phyloP scores from a whole-genome alignment of 2,329 filamentous ascomycete genomes.

The Fusarium siculi region DNA sequence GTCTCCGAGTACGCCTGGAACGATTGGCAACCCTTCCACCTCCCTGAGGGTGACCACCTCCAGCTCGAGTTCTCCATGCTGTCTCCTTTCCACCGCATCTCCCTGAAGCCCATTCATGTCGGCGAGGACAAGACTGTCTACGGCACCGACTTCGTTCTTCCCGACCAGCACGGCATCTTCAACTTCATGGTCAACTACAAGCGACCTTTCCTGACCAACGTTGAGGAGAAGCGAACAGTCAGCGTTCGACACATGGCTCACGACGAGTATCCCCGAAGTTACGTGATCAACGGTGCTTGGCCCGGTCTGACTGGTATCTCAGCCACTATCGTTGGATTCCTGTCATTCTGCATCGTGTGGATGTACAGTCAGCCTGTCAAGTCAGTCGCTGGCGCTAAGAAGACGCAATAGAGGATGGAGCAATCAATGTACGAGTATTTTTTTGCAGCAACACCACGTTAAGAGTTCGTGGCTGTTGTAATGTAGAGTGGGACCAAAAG shows the following conservation, averaged over 20 bases:
- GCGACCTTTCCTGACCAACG: constrained; percentile 85
- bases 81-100: constrained; percentile 92
- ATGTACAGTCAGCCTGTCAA: constrained; percentile 71
- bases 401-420: constrained; percentile 55
- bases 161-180: constrained; percentile 99
- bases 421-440: constrained; percentile 27
- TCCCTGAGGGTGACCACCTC: constrained; percentile 76
- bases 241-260: constrained; percentile 97
- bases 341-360: constrained; percentile 89
- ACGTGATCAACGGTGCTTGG: constrained; percentile 89
- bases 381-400: constrained; percentile 53
- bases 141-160: constrained; percentile 79
- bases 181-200: constrained; percentile 99
- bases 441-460: constrained; percentile 19
- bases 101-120: constrained; percentile 67
- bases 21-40: constrained; percentile 78
- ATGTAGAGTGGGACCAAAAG: constrained; percentile 39
- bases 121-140: constrained; percentile 78
- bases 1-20: constrained; percentile 85
- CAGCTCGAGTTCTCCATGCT: constrained; percentile 99
- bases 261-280: constrained; percentile 94
- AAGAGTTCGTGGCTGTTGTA: constrained; percentile 19
- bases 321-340: constrained; percentile 84
- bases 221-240: constrained; percentile 95
- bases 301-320: constrained; percentile 92